Evolutionary conservation across 176 grass and related monocot genomes (phyloP), one percentile per base, ranked within the genome.

Genomic region (Carex scoparia): DNA sequence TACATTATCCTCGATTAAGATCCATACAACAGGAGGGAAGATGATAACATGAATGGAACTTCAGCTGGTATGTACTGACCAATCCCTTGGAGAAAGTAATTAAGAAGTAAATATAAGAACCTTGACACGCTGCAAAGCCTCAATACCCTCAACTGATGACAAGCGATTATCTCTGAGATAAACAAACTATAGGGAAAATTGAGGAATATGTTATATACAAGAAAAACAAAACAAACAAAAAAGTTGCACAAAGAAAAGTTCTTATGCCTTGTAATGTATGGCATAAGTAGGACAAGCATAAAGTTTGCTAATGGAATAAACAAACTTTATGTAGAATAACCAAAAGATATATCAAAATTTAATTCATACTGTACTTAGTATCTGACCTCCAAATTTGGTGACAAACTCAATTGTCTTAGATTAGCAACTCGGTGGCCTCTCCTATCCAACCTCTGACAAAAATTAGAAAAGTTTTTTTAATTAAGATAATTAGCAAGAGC

Each of bases 131-230:
- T 88, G 94, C 70, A 98, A 91, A 77, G 91, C 83, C 42, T 98
- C 93, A 71, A 95, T 89, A 32, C 93, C 95, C 77, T 95, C 95
- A 80, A 98, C 89, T 81, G 91, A 93, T 92, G 93, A 95, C 79
- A 98, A 84, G 62, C 87, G 84, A 86, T 98, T 98, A 86, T 98
- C 95, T 81, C 95, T 94, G 61, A 98, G 91, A 89, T 98, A 98
- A 81, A 98, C 93, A 90, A 98, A 98, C 95, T 98, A 88, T 8
- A 98, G 76, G 64, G 46, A 77, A 63, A 59, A 69, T 54, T 49
- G 66, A 46, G 75, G 33, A 33, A 87, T 23, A 8, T 53, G 84
- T 56, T 82, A 55, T 51, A 61, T 70, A 18, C 49, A 61, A 7
- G 31, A 14, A 9, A 3, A 5, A 81, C 38, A 46, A 46, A 46